phyloP scores from a whole-genome alignment of 352 stramenopile species.

The Pythium pyrilobum region DNA sequence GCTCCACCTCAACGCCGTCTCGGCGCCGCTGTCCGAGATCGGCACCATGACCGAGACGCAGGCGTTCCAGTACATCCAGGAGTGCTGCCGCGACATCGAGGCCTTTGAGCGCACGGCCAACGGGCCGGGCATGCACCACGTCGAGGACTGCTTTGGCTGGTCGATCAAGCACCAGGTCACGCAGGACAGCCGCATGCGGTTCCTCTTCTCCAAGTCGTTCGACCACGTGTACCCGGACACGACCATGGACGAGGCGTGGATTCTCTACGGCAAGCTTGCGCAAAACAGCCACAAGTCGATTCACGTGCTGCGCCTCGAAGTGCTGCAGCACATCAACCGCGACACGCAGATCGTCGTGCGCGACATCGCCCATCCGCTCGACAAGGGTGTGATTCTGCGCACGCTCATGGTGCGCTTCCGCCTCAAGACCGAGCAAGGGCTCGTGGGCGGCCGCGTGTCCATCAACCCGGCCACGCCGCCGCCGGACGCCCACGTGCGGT shows the following conservation, averaged over 20 bases:
- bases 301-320: constrained; percentile 34
- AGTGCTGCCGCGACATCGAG: constrained; percentile 24
- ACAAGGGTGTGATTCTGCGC: constrained; percentile 32
- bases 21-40: constrained; percentile 1
- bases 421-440: constrained; percentile 26
- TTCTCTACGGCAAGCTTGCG: constrained; percentile 24
- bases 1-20: constrained; percentile 11
- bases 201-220: constrained; percentile 32
- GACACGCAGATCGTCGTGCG: constrained; percentile 31
- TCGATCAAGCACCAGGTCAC: constrained; percentile 27
- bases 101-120: constrained; percentile 17
- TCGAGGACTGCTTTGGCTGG: constrained; percentile 32
- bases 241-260: constrained; percentile 25
- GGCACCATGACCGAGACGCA: constrained; percentile 23
- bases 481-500: constrained; percentile 16
- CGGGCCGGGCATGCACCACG: constrained; percentile 2
- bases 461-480: constrained; percentile 25
- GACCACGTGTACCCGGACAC: constrained; percentile 21
- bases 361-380: constrained; percentile 35
- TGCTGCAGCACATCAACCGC: constrained; percentile 35
- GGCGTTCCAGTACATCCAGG: constrained; percentile 25
- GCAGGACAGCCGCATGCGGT: constrained; percentile 24
- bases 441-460: constrained; percentile 28
- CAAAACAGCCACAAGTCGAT: constrained; percentile 30
- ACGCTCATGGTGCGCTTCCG: constrained; percentile 37